These are phyloP conservation scores for Penicillium sp. DNA, from an alignment of 2,329 filamentous ascomycete genomes.

Conservation along the genomic window DNA sequence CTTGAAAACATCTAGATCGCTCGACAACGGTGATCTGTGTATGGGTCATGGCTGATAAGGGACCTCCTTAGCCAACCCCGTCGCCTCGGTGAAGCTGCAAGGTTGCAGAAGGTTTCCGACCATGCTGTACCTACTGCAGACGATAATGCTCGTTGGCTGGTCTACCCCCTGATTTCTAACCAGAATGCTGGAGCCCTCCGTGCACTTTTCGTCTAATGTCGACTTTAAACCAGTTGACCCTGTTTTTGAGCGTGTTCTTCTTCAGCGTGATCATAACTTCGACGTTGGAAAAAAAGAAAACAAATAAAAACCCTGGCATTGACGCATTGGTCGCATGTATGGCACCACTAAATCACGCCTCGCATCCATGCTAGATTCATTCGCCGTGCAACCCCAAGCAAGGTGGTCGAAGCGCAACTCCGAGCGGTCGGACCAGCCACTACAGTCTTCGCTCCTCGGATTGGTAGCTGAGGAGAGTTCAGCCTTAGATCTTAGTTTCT, in stretches of 20 bases:
- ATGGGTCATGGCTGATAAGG: background rate
- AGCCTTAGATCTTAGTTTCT: slow-evolving; percentile 19
- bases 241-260: background rate
- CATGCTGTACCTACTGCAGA: slow-evolving; percentile 9
- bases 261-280: slow-evolving; percentile 9
- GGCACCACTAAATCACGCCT: slow-evolving; percentile 10
- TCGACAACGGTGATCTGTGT: background rate
- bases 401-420: slow-evolving; percentile 10
- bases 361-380: slow-evolving; percentile 1
- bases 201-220: slow-evolving; percentile 16
- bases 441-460: slow-evolving; percentile 3
- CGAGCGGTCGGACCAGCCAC: slow-evolving; percentile 13
- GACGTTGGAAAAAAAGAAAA: background rate
- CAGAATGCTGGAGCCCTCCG: slow-evolving; percentile 7
- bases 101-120: slow-evolving; percentile 20
- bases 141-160: slow-evolving; percentile 23
- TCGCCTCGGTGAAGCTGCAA: slow-evolving; percentile 10
- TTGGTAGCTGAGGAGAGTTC: slow-evolving; percentile 17
- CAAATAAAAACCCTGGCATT: background rate
- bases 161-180: slow-evolving; percentile 10
- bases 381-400: slow-evolving; percentile 5
- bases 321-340: slow-evolving; percentile 1
- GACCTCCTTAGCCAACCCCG: background rate
- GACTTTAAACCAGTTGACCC: background rate
- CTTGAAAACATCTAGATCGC: background rate